Evolutionary conservation across 257 asterid species (phyloP).

Genomic region (Schizonepeta tenuifolia): DNA sequence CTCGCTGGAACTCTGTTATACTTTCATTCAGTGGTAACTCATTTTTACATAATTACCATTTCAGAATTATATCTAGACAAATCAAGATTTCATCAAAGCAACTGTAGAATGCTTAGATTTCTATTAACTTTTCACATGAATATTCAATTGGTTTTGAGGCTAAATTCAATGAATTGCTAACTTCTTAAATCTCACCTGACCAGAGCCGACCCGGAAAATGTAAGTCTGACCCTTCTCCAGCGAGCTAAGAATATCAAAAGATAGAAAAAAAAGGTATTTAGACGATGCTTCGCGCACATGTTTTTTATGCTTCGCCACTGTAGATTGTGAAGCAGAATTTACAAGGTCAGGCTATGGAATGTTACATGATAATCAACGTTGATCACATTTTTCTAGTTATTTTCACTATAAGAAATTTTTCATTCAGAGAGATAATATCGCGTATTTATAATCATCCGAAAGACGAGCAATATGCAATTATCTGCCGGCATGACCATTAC

Average conservation of each 20-base stretch:
- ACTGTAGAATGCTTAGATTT: background rate
- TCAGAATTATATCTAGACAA: background rate
- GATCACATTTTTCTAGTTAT: background rate
- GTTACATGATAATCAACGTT: background rate
- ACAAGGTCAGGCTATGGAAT: background rate
- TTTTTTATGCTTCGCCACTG: too few species aligned
- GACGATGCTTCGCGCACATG: background rate
- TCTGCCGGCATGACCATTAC: conserved; percentile 37
- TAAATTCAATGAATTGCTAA: background rate
- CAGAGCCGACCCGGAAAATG: conserved; percentile 92
- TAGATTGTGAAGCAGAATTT: too few species aligned
- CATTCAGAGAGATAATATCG: background rate
- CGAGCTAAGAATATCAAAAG: conserved; percentile 58
- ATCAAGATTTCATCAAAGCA: background rate
- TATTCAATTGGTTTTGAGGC: background rate
- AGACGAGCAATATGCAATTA: background rate
- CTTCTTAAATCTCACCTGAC: conserved; percentile 62
- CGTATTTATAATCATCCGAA: background rate
- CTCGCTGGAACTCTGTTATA: background rate
- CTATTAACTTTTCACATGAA: background rate
- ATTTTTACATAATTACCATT: background rate
- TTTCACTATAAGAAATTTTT: background rate
- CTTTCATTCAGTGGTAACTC: background rate
- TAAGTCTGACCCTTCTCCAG: conserved; percentile 85
- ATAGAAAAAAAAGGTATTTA: background rate